phyloP scores from a whole-genome alignment of 169 alveolate genomes.

The Hepatocystis sp. region DNA sequence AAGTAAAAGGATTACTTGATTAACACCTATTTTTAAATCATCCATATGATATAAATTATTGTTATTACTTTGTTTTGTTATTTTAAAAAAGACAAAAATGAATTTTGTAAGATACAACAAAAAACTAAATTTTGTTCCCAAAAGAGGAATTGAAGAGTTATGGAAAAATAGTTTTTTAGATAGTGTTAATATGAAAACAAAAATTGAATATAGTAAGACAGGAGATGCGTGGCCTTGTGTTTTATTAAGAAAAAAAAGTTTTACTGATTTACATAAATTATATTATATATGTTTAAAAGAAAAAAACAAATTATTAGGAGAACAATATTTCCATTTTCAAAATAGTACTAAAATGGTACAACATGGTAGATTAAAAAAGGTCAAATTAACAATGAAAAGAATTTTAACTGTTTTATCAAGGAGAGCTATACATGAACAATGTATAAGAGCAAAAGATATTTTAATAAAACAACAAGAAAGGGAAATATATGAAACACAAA shows the following conservation, averaged over 20 bases:
- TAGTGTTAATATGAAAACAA: conserved; percentile 78
- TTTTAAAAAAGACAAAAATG: conserved; percentile 4
- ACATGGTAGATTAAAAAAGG: conserved; percentile 90
- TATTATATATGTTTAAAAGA: conserved; percentile 89
- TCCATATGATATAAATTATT: too few relatives aligned
- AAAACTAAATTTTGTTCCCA: too few relatives aligned
- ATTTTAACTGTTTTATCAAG: conserved; percentile 88
- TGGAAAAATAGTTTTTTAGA: conserved; percentile 86
- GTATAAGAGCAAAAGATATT: conserved; percentile 88
- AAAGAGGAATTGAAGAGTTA: conserved; percentile 86
- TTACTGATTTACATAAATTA: conserved; percentile 88
- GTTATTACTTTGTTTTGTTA: too few relatives aligned
- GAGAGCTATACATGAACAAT: conserved; percentile 90
- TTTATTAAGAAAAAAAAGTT: conserved; percentile 86
- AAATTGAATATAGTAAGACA: conserved; percentile 79
- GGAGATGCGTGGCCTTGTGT: conserved; percentile 92
- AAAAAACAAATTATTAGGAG: conserved; percentile 88
- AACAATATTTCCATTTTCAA: conserved; percentile 86
- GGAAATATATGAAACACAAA: conserved; percentile 85
- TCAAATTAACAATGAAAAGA: conserved; percentile 88
- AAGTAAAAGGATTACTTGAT: too few relatives aligned
- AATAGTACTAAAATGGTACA: conserved; percentile 79
- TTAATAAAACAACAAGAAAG: conserved; percentile 85
- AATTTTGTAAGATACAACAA: too few relatives aligned
- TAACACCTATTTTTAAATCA: too few relatives aligned